Evolutionary conservation across 2,329 filamentous ascomycete species (phyloP), one percentile per base, ranked within the genome.

Genomic region (Colletotrichum sp.): DNA sequence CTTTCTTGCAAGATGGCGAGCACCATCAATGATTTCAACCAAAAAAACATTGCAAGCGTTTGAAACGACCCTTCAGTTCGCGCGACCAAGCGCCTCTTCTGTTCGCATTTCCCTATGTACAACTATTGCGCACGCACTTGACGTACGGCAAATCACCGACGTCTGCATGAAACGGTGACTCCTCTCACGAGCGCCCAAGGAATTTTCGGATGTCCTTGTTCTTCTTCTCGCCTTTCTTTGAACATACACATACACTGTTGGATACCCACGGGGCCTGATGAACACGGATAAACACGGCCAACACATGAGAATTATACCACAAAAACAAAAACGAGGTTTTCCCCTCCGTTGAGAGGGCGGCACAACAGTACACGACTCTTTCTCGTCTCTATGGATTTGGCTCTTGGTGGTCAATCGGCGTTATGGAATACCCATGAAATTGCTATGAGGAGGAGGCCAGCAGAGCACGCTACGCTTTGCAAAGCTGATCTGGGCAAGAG

Each of bases 1-100:
- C 43, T 48, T 26, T 63, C 32, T 34, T 67, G 69, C 48, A 70
- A 79, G 67, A 74, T 69, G 72, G 73, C 72, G 70, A 34, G n/a
- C 7, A 21, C 24, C 60, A 59, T 69, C 52, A 30, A 36, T 39
- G 15, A n/a, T 57, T 64, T 34, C 48, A n/a, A n/a, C 21, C 32
- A 28, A 32, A 16, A 18, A 15, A 18, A 34, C 16, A 21, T 18
- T n/a, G 24, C 24, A 32, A 66, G 48, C 65, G 48, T 55, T 59
- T 43, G 28, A 52, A 36, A 75, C 63, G 78, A 77, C 13, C 65
- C 43, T 34, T 28, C 30, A 60, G 6, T n/a, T 32, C 16, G 34
- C 71, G 66, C 66, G 21, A 55, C 18, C 64, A 18, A 7, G 34
- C 59, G 52, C 59, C 43, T n/a, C 30, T 76, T 66, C 24, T 18